These are phyloP conservation scores for Hepatocystis sp. DNA, from an alignment of 169 alveolate species.

Conservation along the genomic window DNA sequence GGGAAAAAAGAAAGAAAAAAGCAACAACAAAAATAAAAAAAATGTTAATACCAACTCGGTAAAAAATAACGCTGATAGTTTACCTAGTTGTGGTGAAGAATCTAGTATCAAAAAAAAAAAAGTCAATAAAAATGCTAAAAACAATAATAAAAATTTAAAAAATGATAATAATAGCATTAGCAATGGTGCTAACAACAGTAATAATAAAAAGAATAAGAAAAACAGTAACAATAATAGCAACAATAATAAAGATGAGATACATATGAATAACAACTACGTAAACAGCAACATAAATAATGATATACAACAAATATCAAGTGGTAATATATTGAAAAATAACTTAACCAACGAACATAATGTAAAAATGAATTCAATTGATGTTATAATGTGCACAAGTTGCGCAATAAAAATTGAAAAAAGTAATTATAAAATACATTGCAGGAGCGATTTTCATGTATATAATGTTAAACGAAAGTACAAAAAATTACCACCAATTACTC, in stretches of 20 bases:
- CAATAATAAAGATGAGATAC: neutral
- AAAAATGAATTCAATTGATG: slow-evolving; percentile 19
- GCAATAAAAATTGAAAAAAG: slow-evolving; percentile 77
- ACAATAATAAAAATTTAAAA: too few species aligned
- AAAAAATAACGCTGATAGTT: too few species aligned
- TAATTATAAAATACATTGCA: slow-evolving; percentile 82
- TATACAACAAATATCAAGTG: too few species aligned
- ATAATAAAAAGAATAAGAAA: too few species aligned
- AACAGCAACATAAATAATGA: neutral
- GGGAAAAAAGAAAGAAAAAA: slow-evolving; percentile 9
- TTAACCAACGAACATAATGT: neutral
- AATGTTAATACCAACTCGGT: too few species aligned
- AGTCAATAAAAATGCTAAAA: too few species aligned
- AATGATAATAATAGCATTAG: too few species aligned
- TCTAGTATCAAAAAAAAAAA: too few species aligned
- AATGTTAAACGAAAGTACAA: slow-evolving; percentile 86
- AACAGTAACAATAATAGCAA: neutral
- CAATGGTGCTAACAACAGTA: too few species aligned
- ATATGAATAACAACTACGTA: neutral
- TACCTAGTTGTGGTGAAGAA: too few species aligned
- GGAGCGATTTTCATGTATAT: slow-evolving; percentile 87
- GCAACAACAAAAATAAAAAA: slow-evolving; percentile 2
- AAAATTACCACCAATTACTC: slow-evolving; percentile 85
- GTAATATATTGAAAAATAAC: too few species aligned
- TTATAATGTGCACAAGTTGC: slow-evolving; percentile 85